phyloP scores from a whole-genome alignment of 495 filamentous ascomycete species.

The Bombardia bombarda region DNA sequence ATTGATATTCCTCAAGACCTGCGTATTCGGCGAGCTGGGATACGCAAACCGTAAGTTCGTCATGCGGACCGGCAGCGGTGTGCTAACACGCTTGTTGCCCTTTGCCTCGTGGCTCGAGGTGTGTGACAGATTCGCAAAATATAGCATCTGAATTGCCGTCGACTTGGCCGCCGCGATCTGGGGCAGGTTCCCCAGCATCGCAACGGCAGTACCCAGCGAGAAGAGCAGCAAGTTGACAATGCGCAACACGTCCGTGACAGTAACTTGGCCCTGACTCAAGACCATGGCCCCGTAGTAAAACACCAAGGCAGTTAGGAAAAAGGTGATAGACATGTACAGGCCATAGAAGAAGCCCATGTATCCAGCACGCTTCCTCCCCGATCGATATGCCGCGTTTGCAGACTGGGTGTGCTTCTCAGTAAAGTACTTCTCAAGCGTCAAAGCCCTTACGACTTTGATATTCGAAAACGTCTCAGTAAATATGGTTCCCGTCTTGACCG shows the following conservation, averaged over 20 bases:
- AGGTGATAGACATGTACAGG: slow-evolving; percentile 57
- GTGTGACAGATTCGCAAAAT: slow-evolving; percentile 50
- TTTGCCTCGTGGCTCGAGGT: slow-evolving; percentile 56
- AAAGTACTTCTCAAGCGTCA: slow-evolving; percentile 74
- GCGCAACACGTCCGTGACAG: slow-evolving; percentile 52
- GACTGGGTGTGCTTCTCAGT: slow-evolving; percentile 52
- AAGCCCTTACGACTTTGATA: slow-evolving; percentile 68
- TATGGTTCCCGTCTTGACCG: slow-evolving; percentile 45
- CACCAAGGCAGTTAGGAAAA: slow-evolving; percentile 71
- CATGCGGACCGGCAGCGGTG: slow-evolving; percentile 55
- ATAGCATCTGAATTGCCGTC: slow-evolving; percentile 65
- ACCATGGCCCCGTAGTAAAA: slow-evolving; percentile 76
- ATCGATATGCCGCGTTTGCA: slow-evolving; percentile 36
- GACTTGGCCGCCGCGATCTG: slow-evolving; percentile 68
- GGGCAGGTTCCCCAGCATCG: slow-evolving; percentile 64
- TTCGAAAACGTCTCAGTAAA: slow-evolving; percentile 76
- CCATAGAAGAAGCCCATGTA: slow-evolving; percentile 72
- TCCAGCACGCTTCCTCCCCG: slow-evolving; percentile 50
- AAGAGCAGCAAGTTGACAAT: slow-evolving; percentile 81
- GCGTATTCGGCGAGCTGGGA: slow-evolving; percentile 43
- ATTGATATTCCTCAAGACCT: slow-evolving; percentile 52
- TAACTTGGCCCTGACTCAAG: slow-evolving; percentile 35
- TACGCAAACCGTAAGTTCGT: slow-evolving; percentile 60
- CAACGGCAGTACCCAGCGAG: slow-evolving; percentile 61
- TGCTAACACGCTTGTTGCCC: slow-evolving; percentile 32